Base-by-base conservation (phyloP, 2,329 filamentous ascomycete genomes). In the Cladophialophora yegresii region DNA sequence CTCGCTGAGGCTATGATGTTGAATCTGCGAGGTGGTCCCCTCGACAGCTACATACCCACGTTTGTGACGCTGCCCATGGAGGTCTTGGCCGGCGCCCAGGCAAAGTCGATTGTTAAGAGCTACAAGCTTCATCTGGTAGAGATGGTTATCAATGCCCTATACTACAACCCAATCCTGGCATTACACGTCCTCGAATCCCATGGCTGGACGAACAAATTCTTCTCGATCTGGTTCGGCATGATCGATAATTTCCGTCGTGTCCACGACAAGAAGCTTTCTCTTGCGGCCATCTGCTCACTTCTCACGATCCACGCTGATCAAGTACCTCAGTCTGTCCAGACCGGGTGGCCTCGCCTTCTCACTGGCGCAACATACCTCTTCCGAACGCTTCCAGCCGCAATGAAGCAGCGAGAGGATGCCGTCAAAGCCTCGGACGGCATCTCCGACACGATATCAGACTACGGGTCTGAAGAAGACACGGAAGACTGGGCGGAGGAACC, bases 221-320 rank as follows among this genome's bases (percentile, higher is more conserved):
- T 99, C 82, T 96, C 91, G 78, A 81, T 96, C 64, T 99, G 95
- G 95, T 99, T 99, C 77, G 91, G 91, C 49, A 96, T 89, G 79
- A 99, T 99, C 80, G 90, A 96, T 67, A 89, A 87, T 73, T 98
- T 99, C 80, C 90, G 87, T 58, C 86, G 95, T 49, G 95, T 99
- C 2, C 95, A 99, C 76, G 95, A 99, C 82, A 99, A 99, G 85
- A 99, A 97, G 83, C 83, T 99, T 28, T 97, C 92, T 67, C 97
- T 99, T 72, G 91, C 93, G 20, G 93, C 93, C 54, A 98, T 99
- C 71, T 89, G 91, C 64, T 85, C 92, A 5, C 85, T 99, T 10
- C 85, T 99, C 58, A 90, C 88, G 53, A 80, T 99, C 64, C 87
- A 85, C 67, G 87, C 88, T 10, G 88, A 91, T 59, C 89, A 96